These are phyloP conservation scores for Populus trichocarpa DNA, from an alignment of 441 rosid genomes.

Conservation along the genomic window DNA sequence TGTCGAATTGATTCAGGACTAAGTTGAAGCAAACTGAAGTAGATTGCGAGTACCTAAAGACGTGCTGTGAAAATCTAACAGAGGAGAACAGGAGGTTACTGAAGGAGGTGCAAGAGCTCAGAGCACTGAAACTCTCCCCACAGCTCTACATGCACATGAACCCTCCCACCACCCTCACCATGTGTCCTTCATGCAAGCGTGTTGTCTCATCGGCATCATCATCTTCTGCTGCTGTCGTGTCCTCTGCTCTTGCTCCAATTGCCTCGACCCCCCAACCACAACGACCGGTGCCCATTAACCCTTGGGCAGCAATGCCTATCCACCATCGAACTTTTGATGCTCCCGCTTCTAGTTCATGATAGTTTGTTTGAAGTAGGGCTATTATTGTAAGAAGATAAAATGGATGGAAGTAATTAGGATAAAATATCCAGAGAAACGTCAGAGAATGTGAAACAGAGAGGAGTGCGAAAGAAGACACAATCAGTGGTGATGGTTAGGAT, in stretches of 20 bases:
- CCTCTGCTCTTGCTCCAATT: conserved; percentile 22
- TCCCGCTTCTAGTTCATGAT: conserved; percentile 32
- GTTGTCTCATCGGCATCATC: conserved; percentile 39
- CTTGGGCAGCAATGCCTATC: conserved; percentile 50
- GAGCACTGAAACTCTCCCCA: conserved; percentile 73
- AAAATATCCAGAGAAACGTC: background rate
- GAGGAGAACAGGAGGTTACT: conserved; percentile 83
- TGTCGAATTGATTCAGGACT: conserved; percentile 43
- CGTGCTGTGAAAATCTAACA: conserved; percentile 79
- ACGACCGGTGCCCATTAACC: conserved; percentile 36
- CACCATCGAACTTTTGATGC: conserved; percentile 22
- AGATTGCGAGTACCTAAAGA: conserved; percentile 74
- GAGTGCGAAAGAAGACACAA: too few relatives aligned
- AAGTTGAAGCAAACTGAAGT: conserved; percentile 95
- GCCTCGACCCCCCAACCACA: conserved; percentile 21
- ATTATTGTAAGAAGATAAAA: background rate
- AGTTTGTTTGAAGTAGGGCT: background rate
- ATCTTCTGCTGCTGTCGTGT: conserved; percentile 17
- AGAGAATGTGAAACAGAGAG: too few relatives aligned
- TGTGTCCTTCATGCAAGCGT: conserved; percentile 95
- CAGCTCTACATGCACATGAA: conserved; percentile 77
- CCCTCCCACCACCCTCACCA: conserved; percentile 96
- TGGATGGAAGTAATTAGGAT: background rate
- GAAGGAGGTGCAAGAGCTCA: conserved; percentile 77
- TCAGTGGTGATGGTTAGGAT: too few relatives aligned